Evolutionary conservation across 169 alveolate species (phyloP).

Genomic region (Eimeria zaria): DNA sequence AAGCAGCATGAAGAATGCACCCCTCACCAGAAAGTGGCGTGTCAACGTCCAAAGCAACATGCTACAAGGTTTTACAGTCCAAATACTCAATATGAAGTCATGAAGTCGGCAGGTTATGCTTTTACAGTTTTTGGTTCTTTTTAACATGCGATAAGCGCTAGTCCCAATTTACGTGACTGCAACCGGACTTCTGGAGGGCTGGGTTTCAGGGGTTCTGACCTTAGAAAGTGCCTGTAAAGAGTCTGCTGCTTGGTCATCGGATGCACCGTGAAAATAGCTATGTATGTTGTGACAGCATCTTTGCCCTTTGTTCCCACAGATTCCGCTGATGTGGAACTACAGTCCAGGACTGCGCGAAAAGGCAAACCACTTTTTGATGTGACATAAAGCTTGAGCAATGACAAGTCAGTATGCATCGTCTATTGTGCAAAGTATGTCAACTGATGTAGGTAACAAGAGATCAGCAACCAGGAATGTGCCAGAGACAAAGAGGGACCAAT

Average conservation of each 20-base stretch:
- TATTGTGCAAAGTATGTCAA: not conserved
- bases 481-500: not conserved
- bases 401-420: not conserved
- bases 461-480: not conserved
- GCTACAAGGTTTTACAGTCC: not conserved
- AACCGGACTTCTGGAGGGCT: not conserved
- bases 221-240: conserved; percentile 80
- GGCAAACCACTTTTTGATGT: not conserved
- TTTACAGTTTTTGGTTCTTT: not conserved
- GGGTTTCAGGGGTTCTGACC: conserved; percentile 1
- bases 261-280: conserved; percentile 76
- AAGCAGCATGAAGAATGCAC: not conserved
- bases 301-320: not conserved
- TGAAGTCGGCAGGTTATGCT: not conserved
- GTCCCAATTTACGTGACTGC: not conserved
- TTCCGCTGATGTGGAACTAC: not conserved
- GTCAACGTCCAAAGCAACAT: not conserved
- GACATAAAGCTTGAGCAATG: not conserved
- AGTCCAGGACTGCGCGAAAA: conserved; percentile 2
- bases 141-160: too few species aligned
- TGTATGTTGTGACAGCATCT: conserved; percentile 68
- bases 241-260: conserved; percentile 61
- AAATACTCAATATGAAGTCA: not conserved
- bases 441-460: not conserved
- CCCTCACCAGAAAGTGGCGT: not conserved